Evolutionary conservation across 352 stramenopile genomes (phyloP), one percentile per base, ranked within the genome.

Genomic region (Plasmopara viticola): DNA sequence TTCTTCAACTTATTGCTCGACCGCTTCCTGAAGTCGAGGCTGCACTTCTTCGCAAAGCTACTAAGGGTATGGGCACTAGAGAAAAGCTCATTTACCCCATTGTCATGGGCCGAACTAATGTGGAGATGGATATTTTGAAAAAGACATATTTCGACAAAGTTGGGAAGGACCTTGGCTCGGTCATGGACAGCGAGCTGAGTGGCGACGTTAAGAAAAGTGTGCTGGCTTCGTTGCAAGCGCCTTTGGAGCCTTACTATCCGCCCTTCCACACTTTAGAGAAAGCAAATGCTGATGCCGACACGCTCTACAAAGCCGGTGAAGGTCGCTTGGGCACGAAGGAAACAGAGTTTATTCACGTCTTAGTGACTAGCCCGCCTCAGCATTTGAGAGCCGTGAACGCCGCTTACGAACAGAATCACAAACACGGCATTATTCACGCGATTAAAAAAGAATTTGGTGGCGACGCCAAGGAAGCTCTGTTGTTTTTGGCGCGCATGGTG

Each of bases 131-230:
- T 55, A 87, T 91, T 55, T 70, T 91, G 44, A 89, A 89, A 65
- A 86, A 87, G 64, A 84, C 80, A 0, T 91, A 74, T 64, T 89
- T 77, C 48, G 71, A 86, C 31, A 44, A 84, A 41, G 70, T 74
- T 64, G 58, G 61, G 45, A 64, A 84, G 38, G 80, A 91, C 41
- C 54, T 91, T 43, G 69, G 68, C 30, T 72, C 80, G 31, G 62
- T 67, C 30, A 56, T 89, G 50, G 65, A 84, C 52, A 61, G 59
- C 41, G 80, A 91, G 31, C 61, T 91, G 9, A 59, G 74, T 25
- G 80, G 80, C 18, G 80, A 91, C 63, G 72, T 89, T 46, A 79
- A 79, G 62, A 87, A 85, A 59, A 61, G 78, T n/a, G 71, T 89
- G 51, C 60, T 87, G 48, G 76, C 74, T 15, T 77, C 75, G 47